phyloP scores from a whole-genome alignment of 2,329 filamentous ascomycete genomes.

The Passalora sequoiae region DNA sequence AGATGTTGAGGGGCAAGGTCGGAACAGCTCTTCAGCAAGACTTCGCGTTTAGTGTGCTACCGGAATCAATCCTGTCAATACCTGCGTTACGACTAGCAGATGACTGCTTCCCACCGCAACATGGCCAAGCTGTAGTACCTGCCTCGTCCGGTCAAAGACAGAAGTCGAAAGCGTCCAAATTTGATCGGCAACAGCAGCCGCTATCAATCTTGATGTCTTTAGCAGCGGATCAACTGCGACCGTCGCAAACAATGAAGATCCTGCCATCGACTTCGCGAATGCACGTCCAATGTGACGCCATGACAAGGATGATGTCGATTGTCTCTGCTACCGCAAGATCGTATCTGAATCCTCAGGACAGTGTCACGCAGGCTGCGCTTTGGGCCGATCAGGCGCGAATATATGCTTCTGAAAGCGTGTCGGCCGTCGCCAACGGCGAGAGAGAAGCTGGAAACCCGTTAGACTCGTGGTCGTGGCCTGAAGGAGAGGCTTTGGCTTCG shows the following conservation, averaged over 20 bases:
- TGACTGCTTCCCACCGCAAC: background rate
- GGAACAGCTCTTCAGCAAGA: slow-evolving; percentile 54
- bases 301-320: background rate
- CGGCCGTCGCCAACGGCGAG: slow-evolving; percentile 51
- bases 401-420: slow-evolving; percentile 62
- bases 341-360: too few species aligned
- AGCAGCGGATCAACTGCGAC: background rate
- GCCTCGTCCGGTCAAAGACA: background rate
- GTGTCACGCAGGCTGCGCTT: background rate
- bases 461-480: slow-evolving; percentile 38
- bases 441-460: slow-evolving; percentile 38
- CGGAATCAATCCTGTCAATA: slow-evolving; percentile 87
- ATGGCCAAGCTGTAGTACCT: background rate
- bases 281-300: background rate
- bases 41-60: slow-evolving; percentile 44
- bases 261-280: background rate
- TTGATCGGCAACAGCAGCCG: background rate
- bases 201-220: background rate
- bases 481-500: slow-evolving; percentile 22
- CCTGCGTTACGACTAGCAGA: slow-evolving; percentile 55
- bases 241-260: background rate
- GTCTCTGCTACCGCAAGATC: background rate
- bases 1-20: slow-evolving; percentile 12
- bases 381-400: slow-evolving; percentile 61
- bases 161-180: background rate